Conservation (phyloP, 495 filamentous ascomycete species). For the Recurvomyces mirabilis region DNA sequence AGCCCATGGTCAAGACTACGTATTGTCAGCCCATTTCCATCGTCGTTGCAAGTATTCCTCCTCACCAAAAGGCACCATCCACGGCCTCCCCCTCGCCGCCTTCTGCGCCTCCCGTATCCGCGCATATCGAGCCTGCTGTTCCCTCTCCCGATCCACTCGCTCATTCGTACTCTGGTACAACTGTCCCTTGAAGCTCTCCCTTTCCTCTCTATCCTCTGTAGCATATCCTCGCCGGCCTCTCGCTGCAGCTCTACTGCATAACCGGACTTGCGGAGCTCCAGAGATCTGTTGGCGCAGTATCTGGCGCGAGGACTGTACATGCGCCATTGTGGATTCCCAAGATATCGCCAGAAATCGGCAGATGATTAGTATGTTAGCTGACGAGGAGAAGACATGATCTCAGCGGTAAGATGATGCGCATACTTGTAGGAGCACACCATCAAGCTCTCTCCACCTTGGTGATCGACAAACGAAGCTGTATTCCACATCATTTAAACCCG, state of each 20-base stretch:
- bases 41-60: neutral
- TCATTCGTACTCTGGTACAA: conserved; percentile 72
- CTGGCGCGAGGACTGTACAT: no score
- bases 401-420: no score
- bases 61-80: conserved; percentile 11
- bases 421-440: no score
- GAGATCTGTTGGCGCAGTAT: no score
- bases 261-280: neutral
- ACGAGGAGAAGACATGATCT: no score
- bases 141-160: conserved; percentile 62
- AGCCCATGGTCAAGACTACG: conserved; percentile 43
- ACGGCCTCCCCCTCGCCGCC: conserved; percentile 25
- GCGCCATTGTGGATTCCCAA: no score
- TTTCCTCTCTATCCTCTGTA: conserved; percentile 12
- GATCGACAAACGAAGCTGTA: no score
- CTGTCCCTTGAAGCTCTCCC: conserved; percentile 65
- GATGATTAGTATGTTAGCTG: no score
- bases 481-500: no score
- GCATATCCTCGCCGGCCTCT: conserved; percentile 8
- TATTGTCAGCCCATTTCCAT: neutral
- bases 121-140: conserved; percentile 55
- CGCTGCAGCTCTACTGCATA: neutral
- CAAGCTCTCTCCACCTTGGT: no score
- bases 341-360: no score
- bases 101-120: conserved; percentile 41